Evolutionary conservation across 2,329 filamentous ascomycete genomes (phyloP), one percentile per base, ranked within the genome.

Genomic region (Cryphonectria radicalis): DNA sequence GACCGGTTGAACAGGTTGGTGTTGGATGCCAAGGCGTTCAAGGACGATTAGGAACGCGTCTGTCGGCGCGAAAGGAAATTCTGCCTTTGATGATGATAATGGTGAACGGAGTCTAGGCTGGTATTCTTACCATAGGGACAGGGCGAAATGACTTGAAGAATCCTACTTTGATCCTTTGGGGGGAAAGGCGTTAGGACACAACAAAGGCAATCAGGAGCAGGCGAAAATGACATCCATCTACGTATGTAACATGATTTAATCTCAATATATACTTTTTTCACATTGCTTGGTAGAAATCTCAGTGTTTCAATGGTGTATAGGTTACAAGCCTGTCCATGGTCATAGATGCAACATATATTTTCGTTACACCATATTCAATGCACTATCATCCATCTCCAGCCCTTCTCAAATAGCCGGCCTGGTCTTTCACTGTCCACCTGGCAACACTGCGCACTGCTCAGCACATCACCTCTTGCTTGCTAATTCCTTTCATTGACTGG

Each of bases 1-100:
- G 81, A 83, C 57, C 78, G 80, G 53, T 77, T 90, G 62, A 85
- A 87, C 70, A 81, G 81, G 75, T 83, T 84, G 3, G 82, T 90
- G 17, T 78, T 90, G 66, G 87, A 89, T 73, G 87, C 88, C n/a
- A 82, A 84, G 65, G 82, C 69, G 19, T 73, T 69, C 50, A 69
- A 84, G 73, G 82, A 89, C 75, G 85, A 86, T 68, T 88, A 81
- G 72, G 43, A 40, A 2, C n/a, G 19, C 6, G 25, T 42, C 19
- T n/a, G 13, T 25, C 13, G n/a, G 43, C 40, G 11, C 62, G 77
- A 40, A 43, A 7, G 14, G 17, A 10, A 13, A 50, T 25, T 32
- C 4, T 22, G 43, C 28, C 25, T 14, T 42, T 50, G 19, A 32
- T 32, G 19, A 32, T 32, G 32, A n/a, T 50, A 59, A 73, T 78